These are phyloP conservation scores for Alternaria burnsii DNA, from an alignment of 2,329 filamentous ascomycete species.

Conservation along the genomic window DNA sequence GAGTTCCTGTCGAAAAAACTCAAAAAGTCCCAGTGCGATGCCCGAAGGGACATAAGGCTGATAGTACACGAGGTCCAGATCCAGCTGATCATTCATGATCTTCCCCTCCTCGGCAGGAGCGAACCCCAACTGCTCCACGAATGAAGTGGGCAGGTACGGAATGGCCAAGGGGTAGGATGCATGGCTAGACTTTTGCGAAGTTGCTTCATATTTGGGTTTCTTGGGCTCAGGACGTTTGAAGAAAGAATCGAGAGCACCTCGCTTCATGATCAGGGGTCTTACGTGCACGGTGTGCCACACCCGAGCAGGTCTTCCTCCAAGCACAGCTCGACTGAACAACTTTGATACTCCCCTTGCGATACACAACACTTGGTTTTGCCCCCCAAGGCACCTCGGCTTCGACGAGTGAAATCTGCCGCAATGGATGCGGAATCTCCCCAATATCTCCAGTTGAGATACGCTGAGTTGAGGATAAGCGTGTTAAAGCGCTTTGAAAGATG, in stretches of 20 bases:
- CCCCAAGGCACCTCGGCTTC: neutral
- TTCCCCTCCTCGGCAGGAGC: slow-evolving; percentile 63
- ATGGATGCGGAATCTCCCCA: neutral
- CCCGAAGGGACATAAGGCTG: slow-evolving; percentile 72
- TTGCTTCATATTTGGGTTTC: slow-evolving; percentile 50
- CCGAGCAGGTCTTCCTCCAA: neutral
- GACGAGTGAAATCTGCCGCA: neutral
- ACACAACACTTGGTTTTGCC: neutral
- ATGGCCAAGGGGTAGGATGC: slow-evolving; percentile 63
- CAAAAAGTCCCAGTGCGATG: slow-evolving; percentile 68
- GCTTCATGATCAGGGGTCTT: slow-evolving; percentile 47
- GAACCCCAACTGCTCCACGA: slow-evolving; percentile 54
- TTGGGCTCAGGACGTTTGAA: slow-evolving; percentile 62
- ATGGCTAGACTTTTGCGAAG: slow-evolving; percentile 53
- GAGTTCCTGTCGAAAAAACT: slow-evolving; percentile 74
- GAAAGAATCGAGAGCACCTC: slow-evolving; percentile 74
- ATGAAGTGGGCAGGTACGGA: slow-evolving; percentile 55
- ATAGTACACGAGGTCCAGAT: slow-evolving; percentile 79
- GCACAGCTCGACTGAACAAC: neutral
- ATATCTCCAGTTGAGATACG: neutral
- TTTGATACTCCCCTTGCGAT: neutral
- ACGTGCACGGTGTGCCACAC: neutral
- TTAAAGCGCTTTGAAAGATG: neutral
- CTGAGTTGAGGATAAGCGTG: neutral
- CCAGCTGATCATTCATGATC: slow-evolving; percentile 70